Conservation (phyloP, 2,329 filamentous ascomycete genomes). For the Cryoendolithus antarcticus region DNA sequence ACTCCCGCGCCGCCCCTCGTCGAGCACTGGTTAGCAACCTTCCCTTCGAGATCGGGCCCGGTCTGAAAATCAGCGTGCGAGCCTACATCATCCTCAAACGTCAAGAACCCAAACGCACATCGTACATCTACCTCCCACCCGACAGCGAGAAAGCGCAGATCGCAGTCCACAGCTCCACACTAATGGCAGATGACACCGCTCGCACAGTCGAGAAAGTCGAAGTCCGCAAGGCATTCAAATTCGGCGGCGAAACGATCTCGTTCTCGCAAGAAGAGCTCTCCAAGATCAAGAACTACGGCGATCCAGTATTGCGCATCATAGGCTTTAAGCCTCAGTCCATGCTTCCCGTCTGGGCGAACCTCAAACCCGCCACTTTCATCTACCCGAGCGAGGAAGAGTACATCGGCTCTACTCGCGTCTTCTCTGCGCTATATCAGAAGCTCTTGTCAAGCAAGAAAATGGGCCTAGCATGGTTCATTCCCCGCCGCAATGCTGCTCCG, state of each 20-base stretch:
- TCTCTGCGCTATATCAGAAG: conserved; percentile 82
- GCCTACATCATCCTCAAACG: conserved; percentile 82
- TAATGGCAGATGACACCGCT: conserved; percentile 65
- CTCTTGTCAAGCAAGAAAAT: conserved; percentile 68
- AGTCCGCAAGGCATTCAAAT: conserved; percentile 87
- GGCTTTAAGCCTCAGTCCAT: conserved; percentile 76
- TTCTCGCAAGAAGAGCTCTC: conserved; percentile 79
- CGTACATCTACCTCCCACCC: conserved; percentile 63
- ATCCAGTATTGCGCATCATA: conserved; percentile 73
- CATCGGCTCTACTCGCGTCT: conserved; percentile 83
- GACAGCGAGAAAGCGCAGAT: conserved; percentile 78
- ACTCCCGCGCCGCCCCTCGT: conserved; percentile 77
- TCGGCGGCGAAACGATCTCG: conserved; percentile 77
- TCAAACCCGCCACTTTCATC: conserved; percentile 80
- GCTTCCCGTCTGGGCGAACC: conserved; percentile 71
- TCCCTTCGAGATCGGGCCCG: conserved; percentile 77
- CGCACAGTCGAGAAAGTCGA: conserved; percentile 67
- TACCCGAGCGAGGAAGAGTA: conserved; percentile 87
- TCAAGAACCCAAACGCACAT: conserved; percentile 68
- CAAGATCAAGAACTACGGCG: conserved; percentile 64
- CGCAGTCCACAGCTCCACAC: conserved; percentile 59
- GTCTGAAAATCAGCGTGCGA: conserved; percentile 77
- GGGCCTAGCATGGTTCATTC: conserved; percentile 79
- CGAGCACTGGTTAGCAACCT: conserved; percentile 76
- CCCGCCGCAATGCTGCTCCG: conserved; percentile 68